These are phyloP conservation scores for Yamadazyma spencermartinsiae DNA, from an alignment of 1,139 yeast genomes.

Conservation along the genomic window DNA sequence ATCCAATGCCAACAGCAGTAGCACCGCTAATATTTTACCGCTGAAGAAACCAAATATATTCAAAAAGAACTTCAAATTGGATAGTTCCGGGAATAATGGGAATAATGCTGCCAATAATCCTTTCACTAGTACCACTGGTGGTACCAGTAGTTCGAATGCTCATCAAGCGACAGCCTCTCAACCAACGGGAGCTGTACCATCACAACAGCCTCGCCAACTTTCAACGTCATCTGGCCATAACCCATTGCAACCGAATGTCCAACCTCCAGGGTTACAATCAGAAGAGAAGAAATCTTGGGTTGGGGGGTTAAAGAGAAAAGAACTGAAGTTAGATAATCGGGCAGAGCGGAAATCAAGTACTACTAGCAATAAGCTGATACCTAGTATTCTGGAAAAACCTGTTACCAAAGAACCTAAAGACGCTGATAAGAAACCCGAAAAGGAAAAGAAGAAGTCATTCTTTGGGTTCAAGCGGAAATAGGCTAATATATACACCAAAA, in stretches of 20 bases:
- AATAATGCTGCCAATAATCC: constrained; percentile 6
- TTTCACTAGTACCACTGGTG: constrained; percentile 6
- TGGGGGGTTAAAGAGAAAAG: constrained; percentile 40
- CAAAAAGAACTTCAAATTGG: constrained; percentile 34
- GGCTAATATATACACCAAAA: no score
- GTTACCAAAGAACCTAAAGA: constrained; percentile 3
- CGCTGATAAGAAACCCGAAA: constrained; percentile 13
- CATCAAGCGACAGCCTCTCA: not conserved
- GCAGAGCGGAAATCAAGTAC: constrained; percentile 18
- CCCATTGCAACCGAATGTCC: constrained; percentile 6
- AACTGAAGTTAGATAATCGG: constrained; percentile 23
- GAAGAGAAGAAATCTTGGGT: constrained; percentile 47
- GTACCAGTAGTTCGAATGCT: constrained; percentile 1
- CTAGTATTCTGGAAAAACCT: constrained; percentile 8
- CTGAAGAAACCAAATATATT: constrained; percentile 20
- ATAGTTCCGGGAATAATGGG: constrained; percentile 14
- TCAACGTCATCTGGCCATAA: constrained; percentile 8
- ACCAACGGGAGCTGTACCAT: not conserved
- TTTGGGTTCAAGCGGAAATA: constrained; percentile 41
- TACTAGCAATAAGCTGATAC: constrained; percentile 13
- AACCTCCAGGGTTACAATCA: constrained; percentile 11
- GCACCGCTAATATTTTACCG: not conserved
- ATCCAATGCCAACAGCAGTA: not conserved
- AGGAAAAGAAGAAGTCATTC: constrained; percentile 31
- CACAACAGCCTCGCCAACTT: constrained; percentile 4